Conservation (phyloP, 176 grass and related monocot species). For the Stipa capillata region DNA sequence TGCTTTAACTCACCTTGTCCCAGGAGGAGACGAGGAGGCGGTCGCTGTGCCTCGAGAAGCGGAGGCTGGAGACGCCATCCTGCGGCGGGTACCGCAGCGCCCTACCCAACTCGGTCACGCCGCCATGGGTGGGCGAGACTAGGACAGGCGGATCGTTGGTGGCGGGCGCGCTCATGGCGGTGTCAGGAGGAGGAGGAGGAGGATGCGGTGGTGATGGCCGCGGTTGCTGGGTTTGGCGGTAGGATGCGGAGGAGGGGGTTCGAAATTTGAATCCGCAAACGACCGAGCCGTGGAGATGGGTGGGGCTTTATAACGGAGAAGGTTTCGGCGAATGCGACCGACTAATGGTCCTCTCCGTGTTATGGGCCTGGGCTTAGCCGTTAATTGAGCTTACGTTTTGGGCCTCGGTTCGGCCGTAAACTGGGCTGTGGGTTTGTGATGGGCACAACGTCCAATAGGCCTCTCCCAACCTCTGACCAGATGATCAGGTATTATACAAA, state of each 20-base stretch:
- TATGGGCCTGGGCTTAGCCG: background rate
- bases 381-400: background rate
- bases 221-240: background rate
- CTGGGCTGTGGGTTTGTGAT: background rate
- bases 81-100: conserved; percentile 38
- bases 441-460: no score
- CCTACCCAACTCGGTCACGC: background rate
- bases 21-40: conserved; percentile 55
- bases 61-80: conserved; percentile 55
- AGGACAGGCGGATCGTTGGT: background rate
- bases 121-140: background rate
- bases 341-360: background rate
- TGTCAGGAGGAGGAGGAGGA: background rate
- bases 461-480: no score
- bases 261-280: background rate
- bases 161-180: background rate
- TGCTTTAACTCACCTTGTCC: conserved; percentile 37
- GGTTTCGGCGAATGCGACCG: background rate
- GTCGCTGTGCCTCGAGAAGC: conserved; percentile 60
- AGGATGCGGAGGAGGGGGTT: background rate
- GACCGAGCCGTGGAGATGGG: background rate
- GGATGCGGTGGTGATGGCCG: background rate
- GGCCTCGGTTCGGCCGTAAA: no score
- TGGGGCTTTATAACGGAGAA: background rate
- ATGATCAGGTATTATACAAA: no score